Evolutionary conservation across 2,329 filamentous ascomycete species (phyloP).

Genomic region (Ambrosiella cleistominuta): DNA sequence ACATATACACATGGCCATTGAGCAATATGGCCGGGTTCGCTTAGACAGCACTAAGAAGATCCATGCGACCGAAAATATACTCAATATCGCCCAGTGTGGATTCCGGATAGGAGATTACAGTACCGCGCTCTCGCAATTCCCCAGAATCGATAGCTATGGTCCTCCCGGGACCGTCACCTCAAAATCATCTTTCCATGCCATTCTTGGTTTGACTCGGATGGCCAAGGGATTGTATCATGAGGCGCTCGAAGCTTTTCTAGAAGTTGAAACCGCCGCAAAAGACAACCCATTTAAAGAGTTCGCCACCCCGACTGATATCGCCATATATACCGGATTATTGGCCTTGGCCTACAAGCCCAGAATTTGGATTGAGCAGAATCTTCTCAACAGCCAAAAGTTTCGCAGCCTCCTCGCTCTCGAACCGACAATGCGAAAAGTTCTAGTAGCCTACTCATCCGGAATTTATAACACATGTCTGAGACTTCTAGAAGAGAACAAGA

Average conservation of each 20-base stretch:
- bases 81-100: constrained; percentile 58
- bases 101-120: constrained; percentile 66
- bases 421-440: constrained; percentile 81
- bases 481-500: constrained; percentile 62
- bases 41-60: constrained; percentile 71
- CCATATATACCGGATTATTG: constrained; percentile 78
- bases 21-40: constrained; percentile 72
- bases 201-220: constrained; percentile 39
- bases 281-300: constrained; percentile 49
- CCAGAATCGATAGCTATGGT: constrained; percentile 40
- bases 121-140: constrained; percentile 39
- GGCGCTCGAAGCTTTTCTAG: constrained; percentile 8
- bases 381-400: constrained; percentile 62
- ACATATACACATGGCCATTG: constrained; percentile 52
- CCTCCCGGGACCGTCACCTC: constrained; percentile 14
- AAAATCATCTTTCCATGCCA: constrained; percentile 19
- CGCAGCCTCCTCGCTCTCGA: constrained; percentile 80
- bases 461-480: constrained; percentile 74
- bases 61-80: constrained; percentile 45
- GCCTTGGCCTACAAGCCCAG: constrained; percentile 82
- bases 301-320: constrained; percentile 70
- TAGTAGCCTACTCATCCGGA: constrained; percentile 74
- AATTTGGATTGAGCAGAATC: constrained; percentile 49
- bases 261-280: constrained; percentile 41
- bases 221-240: constrained; percentile 32